Evolutionary conservation across 768 basidiomycete species (phyloP).

Genomic region (Ramaria sp.): DNA sequence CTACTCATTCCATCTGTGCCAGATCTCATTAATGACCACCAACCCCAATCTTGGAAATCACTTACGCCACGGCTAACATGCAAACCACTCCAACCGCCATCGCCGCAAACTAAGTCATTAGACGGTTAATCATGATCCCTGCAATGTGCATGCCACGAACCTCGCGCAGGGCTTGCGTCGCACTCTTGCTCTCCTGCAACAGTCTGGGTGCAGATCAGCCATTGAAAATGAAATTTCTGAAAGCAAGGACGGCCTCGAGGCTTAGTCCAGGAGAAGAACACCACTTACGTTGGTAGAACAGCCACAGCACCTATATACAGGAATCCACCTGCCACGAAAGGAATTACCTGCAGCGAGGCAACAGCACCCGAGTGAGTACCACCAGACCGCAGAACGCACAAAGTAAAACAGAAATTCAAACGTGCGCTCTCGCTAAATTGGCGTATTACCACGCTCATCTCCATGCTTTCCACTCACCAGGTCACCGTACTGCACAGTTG

Average conservation of each 20-base stretch:
- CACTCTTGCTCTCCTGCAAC: constrained; percentile 80
- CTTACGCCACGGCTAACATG: constrained; percentile 90
- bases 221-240: background rate
- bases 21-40: constrained; percentile 9
- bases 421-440: background rate
- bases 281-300: constrained; percentile 75
- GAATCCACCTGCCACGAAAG: constrained; percentile 86
- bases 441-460: too few relatives aligned
- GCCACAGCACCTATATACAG: constrained; percentile 90
- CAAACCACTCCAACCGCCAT: constrained; percentile 86
- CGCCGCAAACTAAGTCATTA: constrained; percentile 58
- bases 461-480: constrained; percentile 39
- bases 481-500: constrained; percentile 68
- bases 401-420: background rate
- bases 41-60: constrained; percentile 15
- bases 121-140: background rate
- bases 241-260: background rate
- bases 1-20: constrained; percentile 64
- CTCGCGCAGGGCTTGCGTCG: constrained; percentile 84
- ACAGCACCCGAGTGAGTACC: background rate
- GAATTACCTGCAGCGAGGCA: constrained; percentile 51
- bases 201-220: constrained; percentile 34
- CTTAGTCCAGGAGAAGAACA: background rate
- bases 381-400: too few relatives aligned
- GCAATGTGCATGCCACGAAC: constrained; percentile 32